These are phyloP conservation scores for Colletotrichum spinosum DNA, from an alignment of 2,329 filamentous ascomycete genomes.

Conservation along the genomic window DNA sequence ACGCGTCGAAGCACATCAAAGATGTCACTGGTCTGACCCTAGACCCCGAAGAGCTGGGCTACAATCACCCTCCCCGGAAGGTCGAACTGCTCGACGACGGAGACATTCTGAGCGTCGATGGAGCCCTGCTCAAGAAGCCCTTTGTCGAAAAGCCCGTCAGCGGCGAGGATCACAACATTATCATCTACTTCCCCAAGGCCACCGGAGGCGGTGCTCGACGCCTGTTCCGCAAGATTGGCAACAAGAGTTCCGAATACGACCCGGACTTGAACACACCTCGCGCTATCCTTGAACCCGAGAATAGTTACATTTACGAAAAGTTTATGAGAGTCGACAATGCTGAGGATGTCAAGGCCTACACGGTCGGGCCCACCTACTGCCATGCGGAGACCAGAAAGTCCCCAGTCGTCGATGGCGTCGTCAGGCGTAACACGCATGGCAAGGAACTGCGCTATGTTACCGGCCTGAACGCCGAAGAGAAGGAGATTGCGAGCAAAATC, in stretches of 20 bases:
- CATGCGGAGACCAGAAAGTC: slow-evolving; percentile 98
- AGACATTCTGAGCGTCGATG: slow-evolving; percentile 90
- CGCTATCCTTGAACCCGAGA: slow-evolving; percentile 81
- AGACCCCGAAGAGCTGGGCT: slow-evolving; percentile 70
- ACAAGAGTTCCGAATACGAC: slow-evolving; percentile 97
- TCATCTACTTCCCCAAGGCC: slow-evolving; percentile 94
- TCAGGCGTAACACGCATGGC: slow-evolving; percentile 94
- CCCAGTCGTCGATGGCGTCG: slow-evolving; percentile 94
- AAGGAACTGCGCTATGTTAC: slow-evolving; percentile 98
- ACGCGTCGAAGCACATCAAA: slow-evolving; percentile 83
- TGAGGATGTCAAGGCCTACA: slow-evolving; percentile 98
- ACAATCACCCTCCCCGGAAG: slow-evolving; percentile 67
- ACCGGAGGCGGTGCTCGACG: slow-evolving; percentile 90
- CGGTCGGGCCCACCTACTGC: slow-evolving; percentile 91
- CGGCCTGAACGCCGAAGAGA: slow-evolving; percentile 82
- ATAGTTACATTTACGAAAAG: slow-evolving; percentile 96
- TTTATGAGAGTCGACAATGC: slow-evolving; percentile 97
- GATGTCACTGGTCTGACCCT: slow-evolving; percentile 83
- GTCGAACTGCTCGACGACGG: slow-evolving; percentile 92
- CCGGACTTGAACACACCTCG: slow-evolving; percentile 80
- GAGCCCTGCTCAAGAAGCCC: slow-evolving; percentile 83
- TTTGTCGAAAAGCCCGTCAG: slow-evolving; percentile 99
- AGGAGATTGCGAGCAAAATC: slow-evolving; percentile 88
- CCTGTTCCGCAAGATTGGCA: slow-evolving; percentile 96
- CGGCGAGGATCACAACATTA: slow-evolving; percentile 98